Percentiles rank a stretch among this genome's conserved stretches.
Evolutionary conservation across 495 filamentous ascomycete genomes (phyloP).

Genomic region (Bacidia rubella): DNA sequence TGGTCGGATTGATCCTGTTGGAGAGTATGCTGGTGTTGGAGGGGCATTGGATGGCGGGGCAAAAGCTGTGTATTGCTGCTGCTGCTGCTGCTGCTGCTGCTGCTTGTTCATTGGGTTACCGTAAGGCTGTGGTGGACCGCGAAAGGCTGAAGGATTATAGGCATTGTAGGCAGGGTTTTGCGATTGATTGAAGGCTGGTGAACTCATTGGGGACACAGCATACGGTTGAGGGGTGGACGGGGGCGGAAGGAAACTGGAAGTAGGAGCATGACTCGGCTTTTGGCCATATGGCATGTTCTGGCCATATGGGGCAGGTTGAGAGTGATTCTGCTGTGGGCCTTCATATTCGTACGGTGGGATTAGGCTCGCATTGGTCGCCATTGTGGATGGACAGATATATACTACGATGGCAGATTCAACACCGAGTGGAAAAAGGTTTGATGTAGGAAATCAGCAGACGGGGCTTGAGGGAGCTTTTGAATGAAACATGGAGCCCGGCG

Average conservation of each 20-base stretch:
- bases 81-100: not conserved
- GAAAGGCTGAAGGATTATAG: constrained; percentile 1
- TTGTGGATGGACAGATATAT: no score
- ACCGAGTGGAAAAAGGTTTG: not conserved
- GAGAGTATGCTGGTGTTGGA: not conserved
- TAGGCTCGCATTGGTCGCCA: not conserved
- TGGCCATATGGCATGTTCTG: not conserved
- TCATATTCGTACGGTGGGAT: not conserved
- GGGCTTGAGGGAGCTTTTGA: not conserved
- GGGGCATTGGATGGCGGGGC: not conserved
- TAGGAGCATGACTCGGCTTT: not conserved
- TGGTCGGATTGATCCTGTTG: not conserved
- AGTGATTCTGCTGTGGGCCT: not conserved
- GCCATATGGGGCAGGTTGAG: not conserved
- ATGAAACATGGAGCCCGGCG: not conserved
- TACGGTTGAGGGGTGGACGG: not conserved
- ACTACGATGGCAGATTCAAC: not conserved
- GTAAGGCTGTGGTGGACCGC: not conserved
- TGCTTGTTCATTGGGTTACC: not conserved
- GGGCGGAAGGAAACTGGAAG: not conserved
- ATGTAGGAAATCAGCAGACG: not conserved
- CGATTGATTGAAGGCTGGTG: not conserved
- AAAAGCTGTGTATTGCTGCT: not conserved
- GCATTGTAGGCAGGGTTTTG: constrained; percentile 12
- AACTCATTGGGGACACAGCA: not conserved